phyloP scores from a whole-genome alignment of 2,329 filamentous ascomycete species.

The Aspergillus texensis region DNA sequence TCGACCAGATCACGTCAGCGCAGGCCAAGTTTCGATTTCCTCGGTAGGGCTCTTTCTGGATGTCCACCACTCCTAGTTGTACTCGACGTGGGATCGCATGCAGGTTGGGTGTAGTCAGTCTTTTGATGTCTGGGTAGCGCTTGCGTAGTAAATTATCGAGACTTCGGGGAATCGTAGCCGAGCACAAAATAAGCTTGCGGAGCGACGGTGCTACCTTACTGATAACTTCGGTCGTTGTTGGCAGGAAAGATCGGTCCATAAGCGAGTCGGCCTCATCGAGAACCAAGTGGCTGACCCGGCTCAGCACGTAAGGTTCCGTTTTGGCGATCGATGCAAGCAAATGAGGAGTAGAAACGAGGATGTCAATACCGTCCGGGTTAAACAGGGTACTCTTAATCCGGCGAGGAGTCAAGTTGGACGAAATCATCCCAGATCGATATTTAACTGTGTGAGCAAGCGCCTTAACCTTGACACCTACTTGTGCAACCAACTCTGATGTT shows the following conservation, averaged over 20 bases:
- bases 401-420: constrained; percentile 72
- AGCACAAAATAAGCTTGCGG: constrained; percentile 87
- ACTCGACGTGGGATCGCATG: constrained; percentile 95
- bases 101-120: constrained; percentile 91
- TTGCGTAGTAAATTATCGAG: constrained; percentile 82
- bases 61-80: constrained; percentile 89
- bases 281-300: constrained; percentile 85
- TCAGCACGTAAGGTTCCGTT: constrained; percentile 86
- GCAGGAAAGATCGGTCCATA: constrained; percentile 87
- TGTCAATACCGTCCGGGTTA: constrained; percentile 76
- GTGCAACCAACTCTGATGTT: constrained; percentile 85
- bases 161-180: constrained; percentile 89
- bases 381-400: constrained; percentile 87
- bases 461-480: constrained; percentile 82
- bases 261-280: constrained; percentile 96
- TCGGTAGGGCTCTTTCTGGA: constrained; percentile 87
- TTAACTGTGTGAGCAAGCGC: constrained; percentile 81
- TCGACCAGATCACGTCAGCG: constrained; percentile 91
- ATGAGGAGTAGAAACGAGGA: constrained; percentile 86
- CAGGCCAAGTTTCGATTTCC: constrained; percentile 93
- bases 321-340: constrained; percentile 85
- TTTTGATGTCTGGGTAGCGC: constrained; percentile 78
- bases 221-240: constrained; percentile 79
- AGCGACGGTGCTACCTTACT: constrained; percentile 80
- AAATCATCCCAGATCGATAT: constrained; percentile 81